Percentiles rank a stretch among this genome's conserved stretches.
phyloP scores from a whole-genome alignment of 176 grass and related monocot species.

The Oryza punctata region DNA sequence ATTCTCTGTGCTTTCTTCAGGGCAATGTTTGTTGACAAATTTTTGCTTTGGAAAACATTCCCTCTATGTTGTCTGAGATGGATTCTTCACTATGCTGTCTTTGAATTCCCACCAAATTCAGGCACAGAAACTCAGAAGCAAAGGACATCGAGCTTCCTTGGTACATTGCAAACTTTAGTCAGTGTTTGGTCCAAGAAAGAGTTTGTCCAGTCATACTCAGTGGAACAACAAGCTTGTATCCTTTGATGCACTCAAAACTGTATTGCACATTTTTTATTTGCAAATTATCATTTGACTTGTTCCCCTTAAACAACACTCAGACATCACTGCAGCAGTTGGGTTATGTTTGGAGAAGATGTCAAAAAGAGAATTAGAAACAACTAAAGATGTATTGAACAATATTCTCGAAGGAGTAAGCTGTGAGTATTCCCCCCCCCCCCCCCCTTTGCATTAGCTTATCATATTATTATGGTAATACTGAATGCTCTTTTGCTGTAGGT shows the following conservation, averaged over 20 bases:
- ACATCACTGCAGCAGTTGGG: conserved; percentile 89
- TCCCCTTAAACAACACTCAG: conserved; percentile 62
- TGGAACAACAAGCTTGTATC: conserved; percentile 99
- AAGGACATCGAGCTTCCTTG: conserved; percentile 57
- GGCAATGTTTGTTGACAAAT: conserved; percentile 86
- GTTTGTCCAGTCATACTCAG: conserved; percentile 88
- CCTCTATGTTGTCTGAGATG: conserved; percentile 83
- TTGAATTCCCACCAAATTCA: conserved; percentile 69
- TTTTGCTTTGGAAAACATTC: conserved; percentile 95
- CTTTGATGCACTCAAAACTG: conserved; percentile 49
- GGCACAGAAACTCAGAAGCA: conserved; percentile 37
- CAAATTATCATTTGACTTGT: conserved; percentile 35
- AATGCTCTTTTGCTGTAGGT: conserved; percentile 56
- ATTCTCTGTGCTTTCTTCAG: conserved; percentile 48
- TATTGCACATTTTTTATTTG: conserved; percentile 21
- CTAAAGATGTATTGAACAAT: conserved; percentile 81
- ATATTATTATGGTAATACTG: conserved; percentile 23
- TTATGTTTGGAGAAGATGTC: conserved; percentile 84
- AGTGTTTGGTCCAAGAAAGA: conserved; percentile 84
- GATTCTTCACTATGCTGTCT: conserved; percentile 90
- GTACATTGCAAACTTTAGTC: conserved; percentile 56
- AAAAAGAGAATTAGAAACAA: conserved; percentile 76
- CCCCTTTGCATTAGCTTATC: conserved; percentile 27
- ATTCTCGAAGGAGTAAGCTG: conserved; percentile 97
- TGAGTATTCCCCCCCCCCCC: conserved; percentile 39